These are phyloP conservation scores for Lachnellula willkommii DNA, from an alignment of 2,329 filamentous ascomycete genomes.

Conservation along the genomic window DNA sequence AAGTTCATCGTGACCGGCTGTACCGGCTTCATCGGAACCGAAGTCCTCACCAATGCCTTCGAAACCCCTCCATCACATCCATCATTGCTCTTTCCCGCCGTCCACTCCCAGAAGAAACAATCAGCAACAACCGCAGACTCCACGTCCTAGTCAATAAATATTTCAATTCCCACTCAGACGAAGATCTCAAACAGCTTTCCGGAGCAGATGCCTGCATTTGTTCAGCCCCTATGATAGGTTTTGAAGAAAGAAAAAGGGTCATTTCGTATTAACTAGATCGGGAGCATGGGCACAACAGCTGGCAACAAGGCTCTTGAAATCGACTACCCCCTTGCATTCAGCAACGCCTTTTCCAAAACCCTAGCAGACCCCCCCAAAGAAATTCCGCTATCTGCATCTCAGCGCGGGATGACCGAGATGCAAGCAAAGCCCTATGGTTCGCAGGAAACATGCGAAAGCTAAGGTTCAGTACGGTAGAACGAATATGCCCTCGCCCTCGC, in stretches of 20 bases:
- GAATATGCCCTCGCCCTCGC: background rate
- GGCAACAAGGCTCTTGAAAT: constrained; percentile 3
- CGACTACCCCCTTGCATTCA: constrained; percentile 1
- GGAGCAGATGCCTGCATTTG: constrained; percentile 20
- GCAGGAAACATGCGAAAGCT: constrained; percentile 16
- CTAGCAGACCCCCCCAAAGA: constrained; percentile 15
- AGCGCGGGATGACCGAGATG: constrained; percentile 36
- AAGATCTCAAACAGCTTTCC: constrained; percentile 3
- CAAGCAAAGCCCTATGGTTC: constrained; percentile 36
- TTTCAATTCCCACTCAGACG: constrained; percentile 43
- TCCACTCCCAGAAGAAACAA: constrained; percentile 36
- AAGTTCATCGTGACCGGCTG: constrained; percentile 55
- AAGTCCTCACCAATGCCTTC: constrained; percentile 49
- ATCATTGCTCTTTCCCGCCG: constrained; percentile 47
- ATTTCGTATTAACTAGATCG: background rate
- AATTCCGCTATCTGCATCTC: constrained; percentile 40
- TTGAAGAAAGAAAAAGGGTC: background rate
- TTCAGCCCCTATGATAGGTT: background rate
- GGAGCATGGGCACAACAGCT: constrained; percentile 6
- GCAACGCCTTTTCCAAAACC: constrained; percentile 6
- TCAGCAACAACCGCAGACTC: constrained; percentile 2
- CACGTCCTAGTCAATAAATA: constrained; percentile 40
- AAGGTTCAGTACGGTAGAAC: background rate
- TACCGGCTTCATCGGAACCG: constrained; percentile 51
- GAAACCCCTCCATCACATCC: constrained; percentile 44